Percentiles rank a stretch among this genome's conserved stretches.
Evolutionary conservation across 352 stramenopile species (phyloP).

Genomic region (Pythium phragmiticola): DNA sequence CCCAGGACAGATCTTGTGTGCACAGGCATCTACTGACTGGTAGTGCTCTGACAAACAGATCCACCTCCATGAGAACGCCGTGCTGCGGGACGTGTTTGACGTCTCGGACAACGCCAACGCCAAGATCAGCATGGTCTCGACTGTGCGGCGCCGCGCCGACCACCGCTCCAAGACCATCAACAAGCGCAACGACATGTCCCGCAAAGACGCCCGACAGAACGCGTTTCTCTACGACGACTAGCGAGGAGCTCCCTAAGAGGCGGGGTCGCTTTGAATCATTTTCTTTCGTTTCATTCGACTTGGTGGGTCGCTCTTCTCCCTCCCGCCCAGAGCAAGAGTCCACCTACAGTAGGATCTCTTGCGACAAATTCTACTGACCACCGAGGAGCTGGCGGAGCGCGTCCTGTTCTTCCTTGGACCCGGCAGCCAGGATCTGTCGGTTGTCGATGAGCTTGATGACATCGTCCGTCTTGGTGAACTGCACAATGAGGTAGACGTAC

Average conservation of each 20-base stretch:
- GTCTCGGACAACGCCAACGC: constrained; percentile 47
- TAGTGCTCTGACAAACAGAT: constrained; percentile 16
- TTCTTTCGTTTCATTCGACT: background rate
- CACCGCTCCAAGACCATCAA: constrained; percentile 48
- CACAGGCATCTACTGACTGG: background rate
- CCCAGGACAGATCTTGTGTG: background rate
- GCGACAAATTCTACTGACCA: constrained; percentile 32
- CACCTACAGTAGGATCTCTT: background rate
- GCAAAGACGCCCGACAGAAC: constrained; percentile 57
- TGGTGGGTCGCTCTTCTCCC: too few relatives aligned
- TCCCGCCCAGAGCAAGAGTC: too few relatives aligned
- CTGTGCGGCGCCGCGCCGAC: constrained; percentile 43
- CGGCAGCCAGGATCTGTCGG: constrained; percentile 78
- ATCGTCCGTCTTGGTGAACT: constrained; percentile 90
- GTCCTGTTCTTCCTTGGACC: constrained; percentile 76
- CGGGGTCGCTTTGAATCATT: background rate
- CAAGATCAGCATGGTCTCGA: constrained; percentile 50
- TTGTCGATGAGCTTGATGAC: constrained; percentile 94
- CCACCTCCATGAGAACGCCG: constrained; percentile 54
- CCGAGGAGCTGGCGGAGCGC: constrained; percentile 72
- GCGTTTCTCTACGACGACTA: constrained; percentile 69
- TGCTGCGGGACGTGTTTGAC: constrained; percentile 64
- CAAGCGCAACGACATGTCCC: constrained; percentile 54
- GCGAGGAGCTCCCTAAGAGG: background rate
- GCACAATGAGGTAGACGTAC: constrained; percentile 95